phyloP scores from a whole-genome alignment of 768 basidiomycete genomes.

The Panus rudis region DNA sequence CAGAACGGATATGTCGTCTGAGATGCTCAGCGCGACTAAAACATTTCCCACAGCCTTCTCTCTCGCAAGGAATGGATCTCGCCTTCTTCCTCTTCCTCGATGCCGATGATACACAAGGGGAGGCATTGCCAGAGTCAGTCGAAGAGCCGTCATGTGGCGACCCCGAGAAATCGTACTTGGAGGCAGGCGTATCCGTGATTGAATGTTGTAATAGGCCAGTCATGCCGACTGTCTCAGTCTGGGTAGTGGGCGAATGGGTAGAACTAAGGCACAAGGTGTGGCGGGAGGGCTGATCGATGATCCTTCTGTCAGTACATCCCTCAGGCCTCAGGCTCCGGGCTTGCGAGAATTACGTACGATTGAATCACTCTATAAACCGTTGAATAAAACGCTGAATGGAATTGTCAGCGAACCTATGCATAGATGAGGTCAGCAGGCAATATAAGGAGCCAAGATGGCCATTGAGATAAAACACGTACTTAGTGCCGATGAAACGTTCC shows the following conservation, averaged over 20 bases:
- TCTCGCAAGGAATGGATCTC: conserved; percentile 46
- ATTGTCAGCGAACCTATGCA: too few relatives aligned
- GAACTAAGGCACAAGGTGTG: too few relatives aligned
- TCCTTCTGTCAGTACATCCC: too few relatives aligned
- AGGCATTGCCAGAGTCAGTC: conserved; percentile 14
- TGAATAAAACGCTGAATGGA: too few relatives aligned
- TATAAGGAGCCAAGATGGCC: too few relatives aligned
- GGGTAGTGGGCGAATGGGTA: not conserved
- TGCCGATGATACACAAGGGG: not conserved
- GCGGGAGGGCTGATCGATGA: too few relatives aligned
- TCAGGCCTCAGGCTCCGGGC: too few relatives aligned
- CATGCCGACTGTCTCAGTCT: not conserved
- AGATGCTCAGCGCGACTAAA: conserved; percentile 87
- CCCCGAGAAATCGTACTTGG: conserved; percentile 72
- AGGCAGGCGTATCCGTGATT: conserved; percentile 41
- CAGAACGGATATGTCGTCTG: conserved; percentile 81
- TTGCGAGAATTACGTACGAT: too few relatives aligned
- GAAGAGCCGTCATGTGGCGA: conserved; percentile 59
- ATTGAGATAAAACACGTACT: too few relatives aligned
- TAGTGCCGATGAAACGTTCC: too few relatives aligned
- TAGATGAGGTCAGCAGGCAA: too few relatives aligned
- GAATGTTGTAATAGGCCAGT: conserved; percentile 2
- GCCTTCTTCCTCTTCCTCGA: not conserved
- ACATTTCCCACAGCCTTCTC: conserved; percentile 79
- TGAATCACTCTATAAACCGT: too few relatives aligned